phyloP scores from a whole-genome alignment of 1,284 basidiomycete species.

The Amylostereum areolatum region DNA sequence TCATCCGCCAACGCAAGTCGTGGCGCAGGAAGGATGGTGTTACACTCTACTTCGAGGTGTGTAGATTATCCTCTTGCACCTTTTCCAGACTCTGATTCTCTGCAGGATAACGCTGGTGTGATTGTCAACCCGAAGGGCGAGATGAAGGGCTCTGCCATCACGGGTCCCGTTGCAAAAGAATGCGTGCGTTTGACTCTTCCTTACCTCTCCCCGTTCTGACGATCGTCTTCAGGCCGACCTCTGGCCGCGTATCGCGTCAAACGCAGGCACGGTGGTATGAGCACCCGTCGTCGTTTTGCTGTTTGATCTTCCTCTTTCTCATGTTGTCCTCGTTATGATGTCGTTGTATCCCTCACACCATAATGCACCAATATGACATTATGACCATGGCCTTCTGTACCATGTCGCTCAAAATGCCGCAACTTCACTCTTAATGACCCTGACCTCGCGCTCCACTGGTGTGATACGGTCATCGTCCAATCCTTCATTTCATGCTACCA shows the following conservation, averaged over 20 bases:
- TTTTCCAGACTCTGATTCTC: neutral
- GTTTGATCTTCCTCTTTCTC: neutral
- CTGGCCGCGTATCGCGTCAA: constrained; percentile 99
- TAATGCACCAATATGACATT: neutral
- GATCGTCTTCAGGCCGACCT: constrained; percentile 73
- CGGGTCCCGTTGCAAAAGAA: constrained; percentile 96
- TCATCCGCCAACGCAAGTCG: constrained; percentile 97
- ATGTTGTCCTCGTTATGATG: neutral
- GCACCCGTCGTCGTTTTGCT: neutral
- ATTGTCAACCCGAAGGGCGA: constrained; percentile 99
- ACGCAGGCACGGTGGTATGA: constrained; percentile 92
- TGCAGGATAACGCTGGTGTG: constrained; percentile 90
- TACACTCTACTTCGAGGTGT: constrained; percentile 96
- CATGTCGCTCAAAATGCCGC: neutral
- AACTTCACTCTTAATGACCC: too few relatives aligned
- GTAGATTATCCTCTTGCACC: constrained; percentile 14
- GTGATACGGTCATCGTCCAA: too few relatives aligned
- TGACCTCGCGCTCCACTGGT: too few relatives aligned
- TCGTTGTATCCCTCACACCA: neutral
- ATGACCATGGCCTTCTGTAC: constrained; percentile 1
- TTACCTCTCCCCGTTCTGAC: constrained; percentile 7
- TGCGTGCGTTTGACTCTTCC: constrained; percentile 53
- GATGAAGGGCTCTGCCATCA: constrained; percentile 99
- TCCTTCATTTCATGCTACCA: too few relatives aligned
- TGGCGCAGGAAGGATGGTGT: constrained; percentile 98